Base-by-base conservation (phyloP, 257 asterid species). In the Forsythia suspensa region DNA sequence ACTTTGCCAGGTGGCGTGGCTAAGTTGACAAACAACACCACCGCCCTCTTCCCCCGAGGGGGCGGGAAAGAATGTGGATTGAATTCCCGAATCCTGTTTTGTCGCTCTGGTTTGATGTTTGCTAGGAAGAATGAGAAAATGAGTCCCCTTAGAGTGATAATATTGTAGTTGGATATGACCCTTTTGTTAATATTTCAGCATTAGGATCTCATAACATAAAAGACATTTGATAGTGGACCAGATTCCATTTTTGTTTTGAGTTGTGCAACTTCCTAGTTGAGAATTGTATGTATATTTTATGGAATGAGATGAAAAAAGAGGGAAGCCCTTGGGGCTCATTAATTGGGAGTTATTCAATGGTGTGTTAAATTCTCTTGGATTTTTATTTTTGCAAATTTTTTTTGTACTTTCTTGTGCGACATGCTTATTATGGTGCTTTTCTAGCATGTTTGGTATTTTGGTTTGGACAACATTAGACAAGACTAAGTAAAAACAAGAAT, bases 1-100 rank as follows among this genome's bases (percentile, higher is more conserved):
- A 82, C 79, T 87, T 82, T 4, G 70, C 70, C 65, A 76, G n/a
- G 63, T 18, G 66, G 39, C 11, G 70, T 63, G 16, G 39, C n/a
- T 20, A 61, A 61, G 69, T 21, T 21, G 39, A 63, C 38, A n/a
- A 63, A 63, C 8, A 3, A 10, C 20, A 24, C 24, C 34, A 29
- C 34, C 7, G 16, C 16, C 38, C 1, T 8, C 10, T 20, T 6
- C 16, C 29, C 66, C 36, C 66, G 4, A 6, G 67, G 7, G 34
- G 12, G 29, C 34, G 34, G 67, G 34, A 10, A 57, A 57, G 67
- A 20, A 57, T 4, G 13, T 57, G 36, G 67, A 57, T 57, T n/a
- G 67, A 20, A 57, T n/a, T 57, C 3, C 2, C 4, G 36, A 57
- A 57, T 57, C 67, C 13, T 57, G n/a, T 57, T 57, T 57, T 8